Conservation (phyloP, 2,329 filamentous ascomycete genomes). For the Colletotrichum tofieldiae region DNA sequence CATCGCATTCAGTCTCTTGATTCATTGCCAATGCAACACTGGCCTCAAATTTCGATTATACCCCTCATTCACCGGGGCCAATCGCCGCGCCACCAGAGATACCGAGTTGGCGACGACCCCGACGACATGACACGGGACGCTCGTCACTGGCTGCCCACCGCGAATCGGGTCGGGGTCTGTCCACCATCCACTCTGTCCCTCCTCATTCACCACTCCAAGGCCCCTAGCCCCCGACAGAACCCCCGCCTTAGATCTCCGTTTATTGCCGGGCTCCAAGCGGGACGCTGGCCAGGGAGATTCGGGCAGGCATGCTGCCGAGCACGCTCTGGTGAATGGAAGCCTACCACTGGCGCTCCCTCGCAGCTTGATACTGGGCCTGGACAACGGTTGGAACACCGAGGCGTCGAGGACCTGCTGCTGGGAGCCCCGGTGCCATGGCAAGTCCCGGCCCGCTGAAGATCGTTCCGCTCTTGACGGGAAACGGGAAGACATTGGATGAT, state of each 20-base stretch:
- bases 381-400: not conserved
- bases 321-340: not conserved
- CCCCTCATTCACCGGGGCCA: constrained; percentile 35
- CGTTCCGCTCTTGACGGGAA: constrained; percentile 26
- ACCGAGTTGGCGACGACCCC: constrained; percentile 25
- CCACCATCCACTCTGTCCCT: not conserved
- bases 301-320: constrained; percentile 24
- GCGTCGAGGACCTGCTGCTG: not conserved
- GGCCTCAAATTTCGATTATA: constrained; percentile 30
- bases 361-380: constrained; percentile 2
- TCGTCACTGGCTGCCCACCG: constrained; percentile 27
- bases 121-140: constrained; percentile 34
- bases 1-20: constrained; percentile 14
- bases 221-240: constrained; percentile 4
- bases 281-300: constrained; percentile 10
- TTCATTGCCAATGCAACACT: constrained; percentile 36
- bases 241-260: constrained; percentile 35
- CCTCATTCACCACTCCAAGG: constrained; percentile 13
- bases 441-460: constrained; percentile 41
- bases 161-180: constrained; percentile 8
- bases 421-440: constrained; percentile 31
- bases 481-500: constrained; percentile 31
- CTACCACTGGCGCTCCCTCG: constrained; percentile 4
- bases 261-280: constrained; percentile 31
- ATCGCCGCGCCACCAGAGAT: constrained; percentile 34